Base-by-base conservation (phyloP, 805 yeast genomes). In the Sugiyamaella mastotermitis region DNA sequence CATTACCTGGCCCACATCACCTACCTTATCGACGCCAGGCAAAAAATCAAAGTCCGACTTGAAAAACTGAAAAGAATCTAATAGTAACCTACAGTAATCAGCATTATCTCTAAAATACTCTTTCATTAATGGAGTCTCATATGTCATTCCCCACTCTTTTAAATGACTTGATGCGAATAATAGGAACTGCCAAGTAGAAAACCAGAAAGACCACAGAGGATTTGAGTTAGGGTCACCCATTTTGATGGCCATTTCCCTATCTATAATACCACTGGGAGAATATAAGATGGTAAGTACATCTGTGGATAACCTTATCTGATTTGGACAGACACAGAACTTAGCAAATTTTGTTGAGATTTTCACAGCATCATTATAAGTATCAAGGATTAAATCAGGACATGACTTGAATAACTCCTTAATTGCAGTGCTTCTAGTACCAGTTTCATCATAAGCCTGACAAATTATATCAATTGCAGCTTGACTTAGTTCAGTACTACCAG, bases 71-170 rank as follows among this genome's bases (percentile, higher is more conserved):
- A 74, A 82, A 2, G 88, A 75, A 39, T 72, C 78, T n/a, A 88
- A 56, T 23, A 88, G 61, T 1, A 69, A 58, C 44, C 80, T 78
- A 42, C 94, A 80, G 22, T 84, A 66, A 49, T 88, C 96, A 35
- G 90, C 66, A 0, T 85, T 79, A 53, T 86, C 95, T 56, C 94
- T 73, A 2, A 96, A 83, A 49, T 86, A 88, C 40, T 87, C 94
- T 30, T 80, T 72, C 49, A 85, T 65, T 35, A 71, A 72, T 0
- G 68, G 65, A 15, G 72, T 65, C 20, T 73, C 72, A 49, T 77
- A 80, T 25, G 63, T 60, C 1, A 69, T 60, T 0, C 96, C 86
- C 98, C 98, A 90, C 3, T 57, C 57, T 10, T 83, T 62, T 1
- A 94, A 84, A 39, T 74, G 71, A 29, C 66, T 65, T 48, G 83